Percentiles rank a stretch among this genome's conserved stretches.
Conservation (phyloP, 352 stramenopile genomes). For the Pythium myriotylum region DNA sequence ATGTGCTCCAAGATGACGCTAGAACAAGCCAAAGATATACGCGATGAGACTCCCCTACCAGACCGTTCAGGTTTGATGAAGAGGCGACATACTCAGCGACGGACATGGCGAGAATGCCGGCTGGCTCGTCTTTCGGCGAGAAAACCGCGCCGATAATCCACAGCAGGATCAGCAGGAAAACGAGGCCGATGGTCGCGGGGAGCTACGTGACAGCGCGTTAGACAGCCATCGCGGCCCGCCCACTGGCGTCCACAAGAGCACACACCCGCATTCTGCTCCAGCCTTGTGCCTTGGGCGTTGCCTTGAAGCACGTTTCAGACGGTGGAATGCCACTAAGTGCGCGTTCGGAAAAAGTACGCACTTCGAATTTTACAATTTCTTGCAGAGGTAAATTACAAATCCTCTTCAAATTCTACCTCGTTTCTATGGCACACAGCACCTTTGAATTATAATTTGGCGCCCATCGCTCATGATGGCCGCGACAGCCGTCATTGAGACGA, state of each 20-base stretch:
- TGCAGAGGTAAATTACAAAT: not conserved
- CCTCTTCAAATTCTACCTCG: too few species aligned
- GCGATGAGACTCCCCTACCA: too few species aligned
- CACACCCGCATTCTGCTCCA: conserved; percentile 19
- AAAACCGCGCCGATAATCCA: conserved; percentile 78
- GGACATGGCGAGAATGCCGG: conserved; percentile 74
- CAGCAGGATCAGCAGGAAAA: conserved; percentile 63
- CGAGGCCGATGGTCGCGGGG: conserved; percentile 63
- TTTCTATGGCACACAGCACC: not conserved
- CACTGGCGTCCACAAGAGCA: too few species aligned
- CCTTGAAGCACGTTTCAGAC: conserved; percentile 21
- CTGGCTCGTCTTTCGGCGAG: conserved; percentile 65
- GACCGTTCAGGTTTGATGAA: too few species aligned
- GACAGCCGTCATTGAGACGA: not conserved
- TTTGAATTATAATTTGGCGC: too few species aligned
- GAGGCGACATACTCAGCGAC: conserved; percentile 49
- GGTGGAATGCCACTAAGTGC: conserved; percentile 4
- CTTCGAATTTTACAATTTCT: too few species aligned
- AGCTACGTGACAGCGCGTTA: conserved; percentile 38
- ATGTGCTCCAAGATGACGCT: conserved; percentile 87
- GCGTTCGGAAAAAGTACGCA: conserved; percentile 3
- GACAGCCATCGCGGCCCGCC: too few species aligned
- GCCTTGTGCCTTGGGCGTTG: too few species aligned
- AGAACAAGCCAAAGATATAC: not conserved
- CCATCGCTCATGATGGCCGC: too few species aligned